Evolutionary conservation across 352 stramenopile genomes (phyloP).

Genomic region (Globisporangium megalacanthum): DNA sequence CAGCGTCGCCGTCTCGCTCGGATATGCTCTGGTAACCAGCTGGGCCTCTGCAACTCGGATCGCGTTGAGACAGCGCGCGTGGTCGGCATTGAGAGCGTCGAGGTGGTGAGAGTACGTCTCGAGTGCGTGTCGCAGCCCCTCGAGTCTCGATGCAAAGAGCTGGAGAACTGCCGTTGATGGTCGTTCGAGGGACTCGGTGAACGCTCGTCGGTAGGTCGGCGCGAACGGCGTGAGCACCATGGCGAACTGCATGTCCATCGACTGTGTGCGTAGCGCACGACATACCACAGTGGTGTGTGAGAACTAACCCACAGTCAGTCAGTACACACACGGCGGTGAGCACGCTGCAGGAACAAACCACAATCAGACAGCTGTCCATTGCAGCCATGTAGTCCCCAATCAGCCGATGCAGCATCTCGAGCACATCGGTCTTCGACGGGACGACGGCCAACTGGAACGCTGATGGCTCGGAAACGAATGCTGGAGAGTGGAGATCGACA

Average conservation of each 20-base stretch:
- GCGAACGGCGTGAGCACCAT: constrained; percentile 37
- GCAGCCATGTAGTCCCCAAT: constrained; percentile 37
- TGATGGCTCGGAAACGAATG: constrained; percentile 12
- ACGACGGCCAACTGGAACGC: not conserved
- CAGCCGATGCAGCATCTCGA: constrained; percentile 35
- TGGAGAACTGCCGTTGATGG: constrained; percentile 24
- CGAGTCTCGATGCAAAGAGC: constrained; percentile 14
- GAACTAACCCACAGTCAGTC: not conserved
- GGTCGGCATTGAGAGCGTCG: constrained; percentile 22
- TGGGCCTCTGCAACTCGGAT: constrained; percentile 5
- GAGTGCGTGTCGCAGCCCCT: constrained; percentile 20
- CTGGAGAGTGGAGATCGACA: constrained; percentile 12
- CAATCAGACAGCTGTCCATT: constrained; percentile 31
- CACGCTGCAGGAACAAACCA: constrained; percentile 21
- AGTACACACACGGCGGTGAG: not conserved
- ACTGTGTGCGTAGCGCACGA: not conserved
- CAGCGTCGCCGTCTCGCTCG: constrained; percentile 17
- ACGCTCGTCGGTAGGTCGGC: constrained; percentile 16
- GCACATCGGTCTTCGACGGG: constrained; percentile 29
- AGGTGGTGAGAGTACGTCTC: constrained; percentile 29
- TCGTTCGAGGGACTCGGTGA: constrained; percentile 20
- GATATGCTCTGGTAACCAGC: constrained; percentile 8
- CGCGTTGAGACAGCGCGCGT: constrained; percentile 23
- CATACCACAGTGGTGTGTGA: not conserved
- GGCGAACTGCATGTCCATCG: constrained; percentile 24